A percentile compares a stretch with the other conserved stretches of the same genome.
Conservation (phyloP, 371 early-diverging fungal species). For the Chytridiales sp. region DNA sequence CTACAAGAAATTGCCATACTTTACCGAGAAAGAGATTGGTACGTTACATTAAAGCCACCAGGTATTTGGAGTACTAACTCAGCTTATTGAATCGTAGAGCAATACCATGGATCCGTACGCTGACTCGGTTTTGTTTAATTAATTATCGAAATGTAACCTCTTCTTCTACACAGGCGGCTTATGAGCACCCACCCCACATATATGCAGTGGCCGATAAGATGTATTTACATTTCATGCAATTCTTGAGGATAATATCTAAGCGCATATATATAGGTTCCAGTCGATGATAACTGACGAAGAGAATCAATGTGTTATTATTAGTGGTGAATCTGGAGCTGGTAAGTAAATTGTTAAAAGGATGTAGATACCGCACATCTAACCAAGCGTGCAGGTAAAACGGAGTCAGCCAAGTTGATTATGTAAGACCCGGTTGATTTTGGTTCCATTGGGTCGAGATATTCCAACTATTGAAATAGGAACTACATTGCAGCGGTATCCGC, state of each 20-base stretch:
- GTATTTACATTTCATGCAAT: constrained; percentile 23
- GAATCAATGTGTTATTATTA: constrained; percentile 94
- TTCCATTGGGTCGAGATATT: not conserved
- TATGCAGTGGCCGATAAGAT: constrained; percentile 59
- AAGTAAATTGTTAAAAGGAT: not conserved
- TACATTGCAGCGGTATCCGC: constrained; percentile 96
- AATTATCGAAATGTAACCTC: too few species aligned
- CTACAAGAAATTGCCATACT: constrained; percentile 56
- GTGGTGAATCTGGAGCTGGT: constrained; percentile 44
- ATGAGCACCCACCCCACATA: constrained; percentile 58
- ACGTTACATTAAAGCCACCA: constrained; percentile 9
- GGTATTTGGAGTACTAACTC: not conserved
- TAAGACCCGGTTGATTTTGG: constrained; percentile 4
- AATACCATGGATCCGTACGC: constrained; percentile 44
- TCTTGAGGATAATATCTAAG: not conserved
- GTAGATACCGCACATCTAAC: too few species aligned
- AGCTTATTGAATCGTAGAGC: constrained; percentile 25
- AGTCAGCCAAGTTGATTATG: constrained; percentile 56
- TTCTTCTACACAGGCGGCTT: constrained; percentile 39
- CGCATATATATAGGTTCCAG: constrained; percentile 58
- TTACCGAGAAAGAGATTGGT: constrained; percentile 57
- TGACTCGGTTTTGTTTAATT: constrained; percentile 5
- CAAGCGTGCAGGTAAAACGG: constrained; percentile 91
- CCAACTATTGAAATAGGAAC: constrained; percentile 62
- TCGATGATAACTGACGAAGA: constrained; percentile 96